Base-by-base conservation (phyloP, 129 eudicot genomes). In the Saussurea involucrata region DNA sequence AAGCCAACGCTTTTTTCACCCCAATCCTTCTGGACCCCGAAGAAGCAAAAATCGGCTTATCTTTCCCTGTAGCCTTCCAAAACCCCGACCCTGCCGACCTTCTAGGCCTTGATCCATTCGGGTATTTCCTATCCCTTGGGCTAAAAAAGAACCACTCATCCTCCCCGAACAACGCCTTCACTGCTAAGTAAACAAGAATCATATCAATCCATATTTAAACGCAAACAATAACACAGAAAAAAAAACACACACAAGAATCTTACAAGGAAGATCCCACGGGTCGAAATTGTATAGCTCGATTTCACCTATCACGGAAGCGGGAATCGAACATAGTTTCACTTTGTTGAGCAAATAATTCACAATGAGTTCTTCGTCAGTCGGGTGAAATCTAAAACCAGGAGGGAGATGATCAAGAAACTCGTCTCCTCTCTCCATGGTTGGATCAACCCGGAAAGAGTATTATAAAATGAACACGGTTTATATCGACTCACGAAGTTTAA, bases 261-360 rank as follows among this genome's bases (percentile, higher is more conserved):
- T 71, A 90, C 96, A 58, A 24, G 89, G 96, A 31, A 90, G 90
- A 17, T 90, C 86, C 96, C 96, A 90, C 0, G 96, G 96, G 37
- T 90, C 79, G 40, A 74, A 86, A 55, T 76, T 88, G 66, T 88
- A 90, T 4, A 90, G 85, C 84, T 90, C 92, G 15, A 86, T 80
- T 66, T 90, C 96, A 4, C 84, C 84, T 1, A 88, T 85, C 8
- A 90, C 68, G 6, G 75, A 29, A 4, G 90, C 87, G 3, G 90
- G 90, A 66, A 86, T 40, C 3, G 83, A 81, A 49, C 83, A 72
- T 0, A 71, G 78, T 1, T 83, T 78, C 44, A 90, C 83, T 63
- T 88, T 88, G 80, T 83, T 88, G 5, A 66, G 73, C 25, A 90
- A 76, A 80, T 90, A 90, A 31, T 73, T 60, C 36, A 80, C 61